Base-by-base conservation (phyloP, 2,329 filamentous ascomycete species). In the Verticillium zaregamsianum region DNA sequence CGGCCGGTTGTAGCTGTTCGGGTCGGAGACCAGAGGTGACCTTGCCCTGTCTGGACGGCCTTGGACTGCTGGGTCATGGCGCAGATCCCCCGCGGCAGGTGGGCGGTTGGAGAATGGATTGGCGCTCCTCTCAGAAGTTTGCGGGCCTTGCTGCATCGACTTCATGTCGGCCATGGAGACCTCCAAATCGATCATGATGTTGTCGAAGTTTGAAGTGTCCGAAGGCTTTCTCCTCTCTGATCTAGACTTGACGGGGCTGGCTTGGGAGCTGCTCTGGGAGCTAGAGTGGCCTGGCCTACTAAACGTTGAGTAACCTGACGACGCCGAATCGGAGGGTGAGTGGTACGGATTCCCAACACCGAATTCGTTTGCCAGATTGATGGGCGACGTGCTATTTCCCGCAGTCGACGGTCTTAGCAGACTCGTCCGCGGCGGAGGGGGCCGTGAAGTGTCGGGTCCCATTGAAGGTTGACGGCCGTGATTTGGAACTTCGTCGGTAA, bases 311-410 rank as follows among this genome's bases (percentile, higher is more conserved):
- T 82, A 81, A 20, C 83, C 86, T 0, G 89, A 91, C 0, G 87
- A 88, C 31, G 83, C 82, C 2, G 89, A 92, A 63, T 85, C 82
- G 1, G 86, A 86, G 0, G 85, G 77, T 4, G 83, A 81, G 67
- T 91, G 87, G 67, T 90, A 89, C 0, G 86, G 84, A 67, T 89
- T 89, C 37, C 83, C 81, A 28, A 79, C 72, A 12, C 86, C 86
- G 66, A 88, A 88, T 62, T 88, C 86, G 35, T 79, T 80, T 2
- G 82, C 83, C 8, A 88, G 76, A 67, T 88, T 84, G 52, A 88
- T 78, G 2, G 80, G 77, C 2, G 80, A 78, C 7, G 69, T 73
- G 55, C 75, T 75, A 14, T 74, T 74, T 23, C 71, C 72, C n/a
- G 73, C 69, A 23, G 75, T 80, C 39, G 65, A 73, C 1, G 79